These are phyloP conservation scores for Rhamnella rubrinervis DNA, from an alignment of 331 rosid species.

Conservation along the genomic window DNA sequence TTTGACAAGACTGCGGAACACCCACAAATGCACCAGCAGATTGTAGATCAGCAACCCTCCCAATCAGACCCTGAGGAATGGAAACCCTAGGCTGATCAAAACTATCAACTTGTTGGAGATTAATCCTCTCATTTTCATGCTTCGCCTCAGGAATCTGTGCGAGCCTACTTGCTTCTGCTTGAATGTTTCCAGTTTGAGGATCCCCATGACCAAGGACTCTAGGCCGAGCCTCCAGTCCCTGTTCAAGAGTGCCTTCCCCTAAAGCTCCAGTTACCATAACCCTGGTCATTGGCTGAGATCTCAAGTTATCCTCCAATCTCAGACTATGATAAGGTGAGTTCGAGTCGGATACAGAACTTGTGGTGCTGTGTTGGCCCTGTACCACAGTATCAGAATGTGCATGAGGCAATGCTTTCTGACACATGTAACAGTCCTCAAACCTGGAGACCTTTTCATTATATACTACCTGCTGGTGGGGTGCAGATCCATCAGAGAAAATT, in stretches of 20 bases:
- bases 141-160: conserved; percentile 38
- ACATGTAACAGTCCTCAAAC: conserved; percentile 64
- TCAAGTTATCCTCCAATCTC: conserved; percentile 43
- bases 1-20: conserved; percentile 35
- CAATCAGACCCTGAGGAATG: conserved; percentile 28
- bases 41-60: conserved; percentile 42
- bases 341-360: conserved; percentile 47
- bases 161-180: conserved; percentile 29
- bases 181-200: conserved; percentile 39
- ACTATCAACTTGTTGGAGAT: conserved; percentile 34
- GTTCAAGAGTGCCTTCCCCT: conserved; percentile 50
- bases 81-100: conserved; percentile 34
- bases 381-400: conserved; percentile 73
- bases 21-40: conserved; percentile 40
- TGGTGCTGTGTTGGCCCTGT: conserved; percentile 46
- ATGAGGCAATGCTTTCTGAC: conserved; percentile 77
- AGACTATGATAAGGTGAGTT: conserved; percentile 46
- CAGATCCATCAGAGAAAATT: conserved; percentile 51
- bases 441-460: conserved; percentile 43
- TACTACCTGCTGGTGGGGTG: conserved; percentile 52
- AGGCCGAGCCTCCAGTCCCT: conserved; percentile 41
- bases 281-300: conserved; percentile 44
- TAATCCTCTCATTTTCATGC: conserved; percentile 36
- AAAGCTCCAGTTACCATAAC: conserved; percentile 43
- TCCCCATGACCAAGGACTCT: conserved; percentile 44